Conservation (phyloP, 1,139 yeast species). For the Zygoascus sp. region DNA sequence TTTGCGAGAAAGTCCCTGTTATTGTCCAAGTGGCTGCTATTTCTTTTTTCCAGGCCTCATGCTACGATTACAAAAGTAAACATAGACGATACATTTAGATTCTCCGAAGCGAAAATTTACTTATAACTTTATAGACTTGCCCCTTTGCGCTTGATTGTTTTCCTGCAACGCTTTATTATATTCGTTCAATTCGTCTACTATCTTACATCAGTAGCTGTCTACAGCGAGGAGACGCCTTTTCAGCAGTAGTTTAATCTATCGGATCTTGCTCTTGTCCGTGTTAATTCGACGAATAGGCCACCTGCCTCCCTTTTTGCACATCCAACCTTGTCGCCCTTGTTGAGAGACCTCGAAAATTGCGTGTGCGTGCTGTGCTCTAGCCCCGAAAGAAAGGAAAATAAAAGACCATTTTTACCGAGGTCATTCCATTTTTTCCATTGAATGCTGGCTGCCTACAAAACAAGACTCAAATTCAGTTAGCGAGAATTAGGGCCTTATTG, state of each 20-base stretch:
- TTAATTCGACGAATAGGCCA: neutral
- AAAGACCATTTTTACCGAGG: no score
- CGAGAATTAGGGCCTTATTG: no score
- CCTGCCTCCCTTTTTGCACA: no score
- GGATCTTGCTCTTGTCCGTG: neutral
- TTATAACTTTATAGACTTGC: constrained; percentile 7
- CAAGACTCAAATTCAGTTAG: neutral
- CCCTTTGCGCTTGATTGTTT: neutral
- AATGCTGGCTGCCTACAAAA: neutral
- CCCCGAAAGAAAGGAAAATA: no score
- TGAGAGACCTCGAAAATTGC: no score
- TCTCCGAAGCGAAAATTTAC: constrained; percentile 10
- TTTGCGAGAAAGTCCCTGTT: neutral
- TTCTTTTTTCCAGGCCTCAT: neutral
- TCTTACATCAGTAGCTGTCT: neutral
- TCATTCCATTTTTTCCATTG: neutral
- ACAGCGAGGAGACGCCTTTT: neutral
- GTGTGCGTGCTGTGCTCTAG: no score
- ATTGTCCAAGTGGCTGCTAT: neutral
- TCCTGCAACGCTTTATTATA: neutral
- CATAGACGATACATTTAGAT: constrained; percentile 6
- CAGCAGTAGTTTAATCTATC: neutral
- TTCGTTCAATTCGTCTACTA: neutral
- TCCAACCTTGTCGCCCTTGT: no score
- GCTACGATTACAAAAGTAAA: neutral